Conservation (phyloP, 2,329 filamentous ascomycete genomes). For the Fusarium protoensiforme region DNA sequence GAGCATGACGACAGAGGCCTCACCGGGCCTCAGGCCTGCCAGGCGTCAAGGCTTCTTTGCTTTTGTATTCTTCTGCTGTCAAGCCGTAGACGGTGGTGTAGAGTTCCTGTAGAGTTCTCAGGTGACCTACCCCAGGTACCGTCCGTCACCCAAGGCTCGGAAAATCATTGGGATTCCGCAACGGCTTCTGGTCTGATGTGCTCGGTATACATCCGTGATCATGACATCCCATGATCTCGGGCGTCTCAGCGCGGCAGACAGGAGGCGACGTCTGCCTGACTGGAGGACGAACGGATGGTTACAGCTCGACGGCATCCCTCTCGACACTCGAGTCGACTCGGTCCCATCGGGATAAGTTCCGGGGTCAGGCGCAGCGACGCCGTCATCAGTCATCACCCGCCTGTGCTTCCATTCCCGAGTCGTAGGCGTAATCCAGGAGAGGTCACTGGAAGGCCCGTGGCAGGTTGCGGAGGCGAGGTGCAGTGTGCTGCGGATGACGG, state of each 20-base stretch:
- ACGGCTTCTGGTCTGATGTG: conserved; percentile 37
- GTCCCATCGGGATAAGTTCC: conserved; percentile 26
- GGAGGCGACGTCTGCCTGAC: conserved; percentile 21
- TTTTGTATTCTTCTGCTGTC: not conserved
- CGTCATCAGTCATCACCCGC: conserved; percentile 38
- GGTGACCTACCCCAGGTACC: conserved; percentile 36
- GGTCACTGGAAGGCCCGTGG: conserved; percentile 33
- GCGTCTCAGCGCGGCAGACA: conserved; percentile 26
- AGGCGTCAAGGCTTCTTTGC: conserved; percentile 24
- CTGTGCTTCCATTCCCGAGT: conserved; percentile 15
- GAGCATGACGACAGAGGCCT: conserved; percentile 39
- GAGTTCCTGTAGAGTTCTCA: conserved; percentile 20
- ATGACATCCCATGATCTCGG: conserved; percentile 37
- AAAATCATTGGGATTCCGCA: conserved; percentile 22
- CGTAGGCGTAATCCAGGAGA: conserved; percentile 30
- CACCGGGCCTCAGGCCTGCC: conserved; percentile 14
- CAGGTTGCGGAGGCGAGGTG: conserved; percentile 42
- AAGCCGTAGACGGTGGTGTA: conserved; percentile 15
- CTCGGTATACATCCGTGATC: conserved; percentile 40
- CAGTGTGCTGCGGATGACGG: conserved; percentile 41
- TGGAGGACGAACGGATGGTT: conserved; percentile 17
- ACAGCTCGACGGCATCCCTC: conserved; percentile 4
- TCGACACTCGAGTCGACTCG: conserved; percentile 29
- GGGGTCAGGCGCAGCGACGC: conserved; percentile 38
- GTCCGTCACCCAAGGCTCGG: conserved; percentile 37